Conservation (phyloP, 441 rosid species). For the Pelargonium fulgidum region DNA sequence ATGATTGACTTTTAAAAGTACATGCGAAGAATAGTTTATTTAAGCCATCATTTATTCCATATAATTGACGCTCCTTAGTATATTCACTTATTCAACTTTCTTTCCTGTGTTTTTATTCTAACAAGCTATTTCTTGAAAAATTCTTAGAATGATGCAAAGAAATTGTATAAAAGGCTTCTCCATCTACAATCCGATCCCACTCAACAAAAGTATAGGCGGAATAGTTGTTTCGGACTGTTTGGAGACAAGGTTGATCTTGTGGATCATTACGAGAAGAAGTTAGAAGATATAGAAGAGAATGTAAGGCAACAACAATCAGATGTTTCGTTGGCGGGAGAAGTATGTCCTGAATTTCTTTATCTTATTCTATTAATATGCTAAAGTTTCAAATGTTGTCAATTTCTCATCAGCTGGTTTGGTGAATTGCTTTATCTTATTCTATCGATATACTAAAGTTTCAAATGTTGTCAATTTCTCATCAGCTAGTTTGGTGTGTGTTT, state of each 20-base stretch:
- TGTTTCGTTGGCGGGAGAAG: conserved; percentile 47
- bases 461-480: neutral
- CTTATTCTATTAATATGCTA: too few species aligned
- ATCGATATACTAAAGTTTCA: neutral
- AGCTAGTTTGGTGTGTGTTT: too few species aligned
- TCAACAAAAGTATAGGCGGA: conserved; percentile 29
- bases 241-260: conserved; percentile 47
- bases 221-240: conserved; percentile 34
- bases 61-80: too few species aligned
- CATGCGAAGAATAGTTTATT: too few species aligned
- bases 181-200: conserved; percentile 44
- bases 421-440: conserved; percentile 10
- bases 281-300: conserved; percentile 60
- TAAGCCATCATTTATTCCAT: too few species aligned
- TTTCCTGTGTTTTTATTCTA: neutral
- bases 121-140: neutral
- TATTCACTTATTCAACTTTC: neutral
- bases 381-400: too few species aligned
- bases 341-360: conserved; percentile 27
- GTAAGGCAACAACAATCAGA: conserved; percentile 63
- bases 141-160: conserved; percentile 50
- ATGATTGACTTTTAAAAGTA: too few species aligned
- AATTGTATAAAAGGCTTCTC: conserved; percentile 41
- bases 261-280: conserved; percentile 61
- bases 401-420: too few species aligned